phyloP scores from a whole-genome alignment of 2,329 filamentous ascomycete species.

The Nigrospora osmanthi region DNA sequence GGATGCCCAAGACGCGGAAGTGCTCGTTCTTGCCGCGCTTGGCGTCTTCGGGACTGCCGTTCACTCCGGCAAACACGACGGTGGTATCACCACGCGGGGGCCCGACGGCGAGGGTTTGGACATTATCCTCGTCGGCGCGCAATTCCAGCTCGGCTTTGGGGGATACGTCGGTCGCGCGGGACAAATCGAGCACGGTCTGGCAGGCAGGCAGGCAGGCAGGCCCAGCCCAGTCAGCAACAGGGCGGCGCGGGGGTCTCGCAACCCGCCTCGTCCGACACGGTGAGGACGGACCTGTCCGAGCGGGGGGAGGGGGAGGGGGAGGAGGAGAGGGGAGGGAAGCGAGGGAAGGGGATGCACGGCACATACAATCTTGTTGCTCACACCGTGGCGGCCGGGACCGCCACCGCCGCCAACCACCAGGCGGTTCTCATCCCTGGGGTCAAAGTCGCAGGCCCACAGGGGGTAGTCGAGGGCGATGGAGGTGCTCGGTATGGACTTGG shows the following conservation, averaged over 20 bases:
- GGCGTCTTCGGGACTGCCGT: constrained; percentile 67
- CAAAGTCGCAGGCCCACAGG: constrained; percentile 81
- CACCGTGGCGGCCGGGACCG: constrained; percentile 71
- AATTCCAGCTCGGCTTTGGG: constrained; percentile 68
- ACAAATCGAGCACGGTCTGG: constrained; percentile 66
- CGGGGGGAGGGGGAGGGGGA: neutral
- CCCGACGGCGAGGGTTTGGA: constrained; percentile 72
- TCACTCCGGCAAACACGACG: constrained; percentile 69
- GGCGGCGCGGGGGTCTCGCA: too few relatives aligned
- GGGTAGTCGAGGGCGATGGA: constrained; percentile 72
- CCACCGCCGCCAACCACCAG: constrained; percentile 83
- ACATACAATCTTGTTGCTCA: constrained; percentile 79
- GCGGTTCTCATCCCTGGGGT: constrained; percentile 67
- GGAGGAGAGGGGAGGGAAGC: neutral
- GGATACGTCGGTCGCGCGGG: constrained; percentile 53
- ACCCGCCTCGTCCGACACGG: too few relatives aligned
- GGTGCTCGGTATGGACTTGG: constrained; percentile 34
- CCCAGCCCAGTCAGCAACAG: too few relatives aligned
- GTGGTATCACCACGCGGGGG: constrained; percentile 47
- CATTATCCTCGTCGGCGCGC: constrained; percentile 79
- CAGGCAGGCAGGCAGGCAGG: constrained; percentile 26
- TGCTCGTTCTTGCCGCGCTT: constrained; percentile 75
- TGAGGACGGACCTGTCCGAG: too few relatives aligned
- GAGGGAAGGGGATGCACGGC: neutral
- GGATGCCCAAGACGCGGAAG: constrained; percentile 66